Percentiles rank a stretch among this genome's conserved stretches.
Conservation (phyloP, 1,284 basidiomycete species). For the Boletus mariae region DNA sequence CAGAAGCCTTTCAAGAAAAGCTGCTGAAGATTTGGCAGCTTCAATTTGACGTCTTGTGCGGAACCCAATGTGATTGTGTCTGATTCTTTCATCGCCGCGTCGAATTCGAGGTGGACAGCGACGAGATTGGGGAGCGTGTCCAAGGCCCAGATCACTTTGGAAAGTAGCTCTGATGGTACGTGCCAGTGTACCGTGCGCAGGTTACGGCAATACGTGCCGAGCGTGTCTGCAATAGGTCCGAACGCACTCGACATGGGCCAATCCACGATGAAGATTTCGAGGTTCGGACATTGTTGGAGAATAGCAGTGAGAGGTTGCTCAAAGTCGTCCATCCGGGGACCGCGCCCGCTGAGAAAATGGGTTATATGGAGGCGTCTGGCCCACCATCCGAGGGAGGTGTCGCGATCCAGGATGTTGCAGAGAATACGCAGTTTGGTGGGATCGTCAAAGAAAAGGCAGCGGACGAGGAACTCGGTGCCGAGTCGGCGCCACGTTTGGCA, state of each 20-base stretch:
- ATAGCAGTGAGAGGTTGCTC: constrained; percentile 43
- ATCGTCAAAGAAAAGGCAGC: constrained; percentile 59
- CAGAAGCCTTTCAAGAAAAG: constrained; percentile 57
- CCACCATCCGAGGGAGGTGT: constrained; percentile 60
- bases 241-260: constrained; percentile 56
- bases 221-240: constrained; percentile 56
- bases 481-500: constrained; percentile 52
- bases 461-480: constrained; percentile 60
- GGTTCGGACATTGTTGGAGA: constrained; percentile 60
- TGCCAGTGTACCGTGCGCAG: constrained; percentile 59
- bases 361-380: constrained; percentile 59
- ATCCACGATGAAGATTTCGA: constrained; percentile 66
- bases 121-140: constrained; percentile 53
- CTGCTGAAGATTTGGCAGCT: constrained; percentile 53
- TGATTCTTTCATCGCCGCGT: constrained; percentile 20
- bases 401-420: constrained; percentile 45
- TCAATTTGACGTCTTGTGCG: constrained; percentile 53
- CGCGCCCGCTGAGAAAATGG: constrained; percentile 41
- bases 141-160: constrained; percentile 66
- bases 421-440: constrained; percentile 49
- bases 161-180: constrained; percentile 48
- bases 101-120: constrained; percentile 54
- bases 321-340: constrained; percentile 32
- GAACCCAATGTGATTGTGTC: constrained; percentile 48
- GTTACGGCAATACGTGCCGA: constrained; percentile 46